phyloP scores from a whole-genome alignment of 768 basidiomycete species.

The Hydnomerulius pinastri region DNA sequence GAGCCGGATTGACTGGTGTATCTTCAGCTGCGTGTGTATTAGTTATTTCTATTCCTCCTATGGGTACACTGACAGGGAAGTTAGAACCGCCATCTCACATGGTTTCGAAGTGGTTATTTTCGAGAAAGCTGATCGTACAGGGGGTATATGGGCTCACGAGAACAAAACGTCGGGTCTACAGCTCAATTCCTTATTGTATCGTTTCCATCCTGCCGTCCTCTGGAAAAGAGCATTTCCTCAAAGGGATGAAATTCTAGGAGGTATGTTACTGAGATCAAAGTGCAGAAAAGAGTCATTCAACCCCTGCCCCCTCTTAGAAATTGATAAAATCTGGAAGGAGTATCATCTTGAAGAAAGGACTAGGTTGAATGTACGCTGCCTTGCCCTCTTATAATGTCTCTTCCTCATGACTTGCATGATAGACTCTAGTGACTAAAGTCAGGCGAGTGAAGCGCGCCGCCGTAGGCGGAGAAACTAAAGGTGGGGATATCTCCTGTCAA shows the following conservation, averaged over 20 bases:
- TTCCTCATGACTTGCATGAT: background rate
- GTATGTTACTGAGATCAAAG: slow-evolving; percentile 22
- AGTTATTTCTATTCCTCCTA: background rate
- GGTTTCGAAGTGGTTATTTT: slow-evolving; percentile 55
- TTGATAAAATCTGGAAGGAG: slow-evolving; percentile 45
- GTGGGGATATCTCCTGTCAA: background rate
- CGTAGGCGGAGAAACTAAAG: slow-evolving; percentile 7
- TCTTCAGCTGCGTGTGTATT: slow-evolving; percentile 48
- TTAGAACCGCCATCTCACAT: slow-evolving; percentile 47
- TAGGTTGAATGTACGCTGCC: slow-evolving; percentile 39
- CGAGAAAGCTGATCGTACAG: slow-evolving; percentile 38
- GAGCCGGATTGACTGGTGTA: slow-evolving; percentile 52
- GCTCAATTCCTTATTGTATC: slow-evolving; percentile 51
- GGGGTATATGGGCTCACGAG: slow-evolving; percentile 54
- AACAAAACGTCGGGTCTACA: slow-evolving; percentile 54
- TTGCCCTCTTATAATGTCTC: background rate
- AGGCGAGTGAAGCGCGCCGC: slow-evolving; percentile 21
- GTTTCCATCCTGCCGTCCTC: slow-evolving; percentile 47
- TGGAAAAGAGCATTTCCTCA: slow-evolving; percentile 49
- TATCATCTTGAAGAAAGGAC: slow-evolving; percentile 50
- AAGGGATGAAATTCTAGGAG: slow-evolving; percentile 50
- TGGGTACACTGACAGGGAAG: background rate
- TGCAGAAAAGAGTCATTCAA: background rate
- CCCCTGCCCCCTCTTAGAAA: slow-evolving; percentile 29
- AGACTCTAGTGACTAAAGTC: slow-evolving; percentile 42